Evolutionary conservation across 805 yeast genomes (phyloP).

Genomic region (Yamadazyma akitaensis): DNA sequence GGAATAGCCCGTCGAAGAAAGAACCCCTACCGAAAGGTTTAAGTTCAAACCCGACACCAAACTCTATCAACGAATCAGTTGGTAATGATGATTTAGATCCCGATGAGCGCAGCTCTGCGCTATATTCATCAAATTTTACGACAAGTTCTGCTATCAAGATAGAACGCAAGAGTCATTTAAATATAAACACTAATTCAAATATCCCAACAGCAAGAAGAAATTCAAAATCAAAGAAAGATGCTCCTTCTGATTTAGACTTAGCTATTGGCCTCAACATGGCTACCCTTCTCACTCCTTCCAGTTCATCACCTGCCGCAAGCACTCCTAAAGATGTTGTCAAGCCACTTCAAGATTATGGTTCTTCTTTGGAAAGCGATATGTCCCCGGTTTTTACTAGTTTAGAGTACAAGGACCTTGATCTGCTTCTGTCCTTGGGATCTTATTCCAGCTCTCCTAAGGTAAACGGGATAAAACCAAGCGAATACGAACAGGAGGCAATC

Average conservation of each 20-base stretch:
- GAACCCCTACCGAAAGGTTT: conserved; percentile 46
- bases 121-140: conserved; percentile 25
- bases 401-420: conserved; percentile 31
- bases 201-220: neutral
- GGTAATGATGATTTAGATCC: conserved; percentile 37
- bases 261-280: conserved; percentile 50
- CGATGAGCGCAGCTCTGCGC: conserved; percentile 43
- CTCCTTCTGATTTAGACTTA: conserved; percentile 25
- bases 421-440: conserved; percentile 36
- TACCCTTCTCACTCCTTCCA: conserved; percentile 21
- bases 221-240: conserved; percentile 9
- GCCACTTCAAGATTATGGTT: conserved; percentile 19
- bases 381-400: conserved; percentile 38
- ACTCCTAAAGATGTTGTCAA: neutral
- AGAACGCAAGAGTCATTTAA: conserved; percentile 12
- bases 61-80: conserved; percentile 15
- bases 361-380: conserved; percentile 43
- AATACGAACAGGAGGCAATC: conserved; percentile 5
- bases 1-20: conserved; percentile 63
- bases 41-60: conserved; percentile 17
- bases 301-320: neutral
- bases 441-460: conserved; percentile 8
- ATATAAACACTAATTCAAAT: conserved; percentile 1
- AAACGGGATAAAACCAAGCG: neutral
- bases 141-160: conserved; percentile 17